These are phyloP conservation scores for Dalbergia cultrata DNA, from an alignment of 306 rosid genomes.

Conservation along the genomic window DNA sequence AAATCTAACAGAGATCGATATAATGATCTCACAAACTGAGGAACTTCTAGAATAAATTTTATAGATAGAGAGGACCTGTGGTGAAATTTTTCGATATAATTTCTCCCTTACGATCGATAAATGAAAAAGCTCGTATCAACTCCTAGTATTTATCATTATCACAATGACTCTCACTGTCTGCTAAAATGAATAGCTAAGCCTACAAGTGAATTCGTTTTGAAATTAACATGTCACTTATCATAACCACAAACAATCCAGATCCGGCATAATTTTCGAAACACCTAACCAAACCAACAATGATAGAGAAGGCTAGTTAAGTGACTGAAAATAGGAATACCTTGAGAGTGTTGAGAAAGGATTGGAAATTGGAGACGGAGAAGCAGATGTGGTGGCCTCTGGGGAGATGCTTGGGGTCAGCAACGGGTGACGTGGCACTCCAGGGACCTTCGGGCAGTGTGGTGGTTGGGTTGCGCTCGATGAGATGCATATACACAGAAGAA, in stretches of 20 bases:
- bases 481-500: constrained; percentile 61
- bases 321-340: constrained; percentile 45
- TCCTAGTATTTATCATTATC: neutral
- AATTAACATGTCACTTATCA: neutral
- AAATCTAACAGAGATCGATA: too few relatives aligned
- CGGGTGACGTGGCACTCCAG: constrained; percentile 70
- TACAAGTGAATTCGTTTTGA: neutral
- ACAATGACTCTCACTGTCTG: neutral
- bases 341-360: constrained; percentile 63
- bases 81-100: too few relatives aligned
- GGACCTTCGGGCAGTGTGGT: constrained; percentile 86
- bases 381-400: constrained; percentile 92
- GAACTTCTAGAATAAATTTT: too few relatives aligned
- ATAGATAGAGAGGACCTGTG: too few relatives aligned
- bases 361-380: constrained; percentile 76
- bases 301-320: too few relatives aligned
- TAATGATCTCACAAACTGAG: too few relatives aligned
- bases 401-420: constrained; percentile 74
- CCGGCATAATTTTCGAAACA: neutral
- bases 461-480: constrained; percentile 72
- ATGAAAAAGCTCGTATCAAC: neutral
- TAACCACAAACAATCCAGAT: neutral
- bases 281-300: neutral
- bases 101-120: too few relatives aligned
- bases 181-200: neutral